Percentiles rank a stretch among this genome's conserved stretches.
These are phyloP conservation scores for Juglanconis oblonga DNA, from an alignment of 2,329 filamentous ascomycete genomes.

Conservation along the genomic window DNA sequence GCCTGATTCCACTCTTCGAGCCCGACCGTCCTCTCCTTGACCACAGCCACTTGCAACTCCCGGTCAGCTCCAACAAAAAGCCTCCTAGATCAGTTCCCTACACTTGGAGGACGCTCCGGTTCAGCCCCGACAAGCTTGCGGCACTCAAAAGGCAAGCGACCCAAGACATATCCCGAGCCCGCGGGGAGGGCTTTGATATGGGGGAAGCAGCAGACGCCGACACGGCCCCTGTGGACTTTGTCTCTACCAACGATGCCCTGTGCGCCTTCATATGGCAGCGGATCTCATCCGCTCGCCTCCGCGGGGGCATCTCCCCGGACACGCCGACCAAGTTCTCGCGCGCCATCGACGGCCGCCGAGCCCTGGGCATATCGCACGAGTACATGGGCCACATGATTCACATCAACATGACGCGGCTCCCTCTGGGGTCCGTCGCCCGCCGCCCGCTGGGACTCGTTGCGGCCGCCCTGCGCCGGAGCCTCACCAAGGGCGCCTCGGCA, in stretches of 20 bases:
- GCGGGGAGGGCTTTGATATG: background rate
- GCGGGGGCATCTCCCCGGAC: background rate
- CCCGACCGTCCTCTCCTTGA: too few relatives aligned
- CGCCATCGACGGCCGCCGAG: constrained; percentile 26
- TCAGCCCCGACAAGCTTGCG: too few relatives aligned
- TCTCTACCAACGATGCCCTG: constrained; percentile 30
- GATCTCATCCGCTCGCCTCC: constrained; percentile 24
- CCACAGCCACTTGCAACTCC: too few relatives aligned
- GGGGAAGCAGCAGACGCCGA: background rate
- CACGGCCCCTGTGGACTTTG: constrained; percentile 21
- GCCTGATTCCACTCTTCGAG: background rate
- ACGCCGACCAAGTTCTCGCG: constrained; percentile 25
- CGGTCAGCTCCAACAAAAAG: too few relatives aligned
- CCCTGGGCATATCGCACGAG: constrained; percentile 23
- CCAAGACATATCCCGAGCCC: too few relatives aligned
- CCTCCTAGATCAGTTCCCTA: background rate
- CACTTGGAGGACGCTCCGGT: too few relatives aligned
- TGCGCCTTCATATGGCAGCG: constrained; percentile 32
- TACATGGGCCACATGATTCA: constrained; percentile 28
- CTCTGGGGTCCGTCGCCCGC: too few relatives aligned
- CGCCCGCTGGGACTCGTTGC: too few relatives aligned
- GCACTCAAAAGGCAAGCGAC: too few relatives aligned
- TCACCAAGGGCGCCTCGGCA: too few relatives aligned
- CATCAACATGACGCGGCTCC: too few relatives aligned
- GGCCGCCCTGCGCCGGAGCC: too few relatives aligned